Evolutionary conservation across 805 yeast species (phyloP), one percentile per base, ranked within the genome.

Genomic region (Pichia rugopelliculosa): DNA sequence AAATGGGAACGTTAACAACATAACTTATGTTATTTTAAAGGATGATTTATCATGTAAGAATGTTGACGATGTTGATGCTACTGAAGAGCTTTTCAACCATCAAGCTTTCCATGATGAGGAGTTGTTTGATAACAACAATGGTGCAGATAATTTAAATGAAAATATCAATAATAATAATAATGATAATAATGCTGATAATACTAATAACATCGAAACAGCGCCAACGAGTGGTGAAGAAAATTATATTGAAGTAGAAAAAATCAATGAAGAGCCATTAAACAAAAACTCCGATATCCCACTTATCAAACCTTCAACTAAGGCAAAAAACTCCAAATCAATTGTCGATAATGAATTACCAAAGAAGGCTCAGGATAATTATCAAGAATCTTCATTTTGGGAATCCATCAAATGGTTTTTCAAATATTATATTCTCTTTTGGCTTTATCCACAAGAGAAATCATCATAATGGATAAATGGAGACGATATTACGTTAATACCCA

Each of bases 1-100:
- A 4, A 40, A 46, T 8, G 66, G 67, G 0, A 60, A 55, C 30
- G 53, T 53, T 24, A 65, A 65, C 42, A 64, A 64, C 50, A 39
- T 46, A 12, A 50, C 48, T 4, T 47, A 55, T 37, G 50, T 50
- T 25, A 44, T 40, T 12, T 13, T 51, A 27, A 43, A 41, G 24
- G 34, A 24, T n/a, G 27, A 24, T 21, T 11, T 20, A 9, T 9
- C 36, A 23, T 17, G n/a, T n/a, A 12, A 36, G 21, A 9, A 17
- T 27, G 22, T 6, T 7, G 18, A 34, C 3, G n/a, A 11, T 12
- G 37, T 40, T 27, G 36, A 37, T 10, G 17, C 20, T 21, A 25
- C 38, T 5, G 46, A 18, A 37, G 40, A 34, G 9, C 18, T 17
- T 4, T 42, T 37, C 10, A 42, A 44, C n/a, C 47, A 44, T 33